These are phyloP conservation scores for Metschnikowia lachancei DNA, from an alignment of 805 yeast genomes.

Conservation along the genomic window DNA sequence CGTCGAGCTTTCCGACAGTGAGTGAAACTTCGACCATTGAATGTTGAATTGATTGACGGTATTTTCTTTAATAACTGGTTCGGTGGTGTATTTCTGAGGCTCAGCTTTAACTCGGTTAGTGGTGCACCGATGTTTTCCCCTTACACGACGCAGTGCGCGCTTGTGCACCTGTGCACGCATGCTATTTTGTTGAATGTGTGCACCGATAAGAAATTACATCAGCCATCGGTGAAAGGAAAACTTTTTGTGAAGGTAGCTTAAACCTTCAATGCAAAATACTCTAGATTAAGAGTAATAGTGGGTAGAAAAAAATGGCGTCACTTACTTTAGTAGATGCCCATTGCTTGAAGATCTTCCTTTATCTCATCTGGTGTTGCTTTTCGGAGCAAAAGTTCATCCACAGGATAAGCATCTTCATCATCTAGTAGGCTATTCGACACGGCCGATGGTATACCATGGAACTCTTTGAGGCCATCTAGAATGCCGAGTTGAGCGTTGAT, in stretches of 20 bases:
- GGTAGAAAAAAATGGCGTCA: background rate
- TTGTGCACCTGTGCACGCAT: background rate
- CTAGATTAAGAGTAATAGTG: too few species aligned
- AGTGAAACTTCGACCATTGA: slow-evolving; percentile 83
- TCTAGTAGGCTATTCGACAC: slow-evolving; percentile 42
- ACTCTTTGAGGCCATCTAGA: slow-evolving; percentile 62
- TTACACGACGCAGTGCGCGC: background rate
- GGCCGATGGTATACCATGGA: slow-evolving; percentile 81
- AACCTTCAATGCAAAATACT: too few species aligned
- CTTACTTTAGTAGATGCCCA: slow-evolving; percentile 43
- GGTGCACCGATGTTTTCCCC: slow-evolving; percentile 11
- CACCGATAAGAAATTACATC: background rate
- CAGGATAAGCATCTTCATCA: slow-evolving; percentile 17
- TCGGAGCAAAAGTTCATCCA: slow-evolving; percentile 44
- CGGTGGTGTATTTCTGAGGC: background rate
- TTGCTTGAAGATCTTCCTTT: slow-evolving; percentile 63
- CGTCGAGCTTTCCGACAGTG: slow-evolving; percentile 94
- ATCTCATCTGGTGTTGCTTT: slow-evolving; percentile 71
- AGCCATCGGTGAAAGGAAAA: background rate
- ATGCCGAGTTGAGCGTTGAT: slow-evolving; percentile 67
- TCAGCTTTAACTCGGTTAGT: background rate
- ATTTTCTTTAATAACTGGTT: background rate
- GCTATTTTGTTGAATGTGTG: too few species aligned
- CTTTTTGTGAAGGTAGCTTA: too few species aligned
- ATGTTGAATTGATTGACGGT: background rate